Evolutionary conservation across 1,284 basidiomycete species (phyloP).

Genomic region (Veloboletus limbatus): DNA sequence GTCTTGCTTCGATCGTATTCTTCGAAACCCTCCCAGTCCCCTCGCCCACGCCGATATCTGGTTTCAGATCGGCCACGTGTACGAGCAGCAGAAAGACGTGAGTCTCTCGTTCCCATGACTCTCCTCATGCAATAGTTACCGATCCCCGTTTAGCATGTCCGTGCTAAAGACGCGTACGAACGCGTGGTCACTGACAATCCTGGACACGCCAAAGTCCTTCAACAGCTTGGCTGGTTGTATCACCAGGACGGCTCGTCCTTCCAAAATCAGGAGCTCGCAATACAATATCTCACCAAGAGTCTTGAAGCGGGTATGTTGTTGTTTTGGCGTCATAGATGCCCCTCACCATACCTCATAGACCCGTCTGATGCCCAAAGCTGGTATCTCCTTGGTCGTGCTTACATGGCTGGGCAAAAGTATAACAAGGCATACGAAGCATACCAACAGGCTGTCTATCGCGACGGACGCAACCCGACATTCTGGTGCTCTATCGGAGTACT

Average conservation of each 20-base stretch:
- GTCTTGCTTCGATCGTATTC: constrained; percentile 93
- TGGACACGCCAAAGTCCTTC: constrained; percentile 93
- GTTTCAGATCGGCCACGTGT: constrained; percentile 99
- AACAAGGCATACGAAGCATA: constrained; percentile 99
- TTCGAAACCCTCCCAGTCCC: constrained; percentile 92
- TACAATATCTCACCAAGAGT: constrained; percentile 91
- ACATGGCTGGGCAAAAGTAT: constrained; percentile 99
- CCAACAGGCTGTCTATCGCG: constrained; percentile 98
- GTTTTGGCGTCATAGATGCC: neutral
- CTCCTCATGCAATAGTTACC: constrained; percentile 1
- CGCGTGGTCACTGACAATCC: constrained; percentile 94
- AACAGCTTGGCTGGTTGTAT: constrained; percentile 97
- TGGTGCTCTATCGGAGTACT: constrained; percentile 99
- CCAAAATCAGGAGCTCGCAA: constrained; percentile 93
- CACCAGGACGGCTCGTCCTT: constrained; percentile 93
- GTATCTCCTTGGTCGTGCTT: constrained; percentile 97
- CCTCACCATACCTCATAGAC: constrained; percentile 47
- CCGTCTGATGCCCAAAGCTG: constrained; percentile 96
- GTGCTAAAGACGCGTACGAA: constrained; percentile 95
- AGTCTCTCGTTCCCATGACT: constrained; percentile 28
- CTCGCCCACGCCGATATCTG: constrained; percentile 97
- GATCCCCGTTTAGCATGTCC: constrained; percentile 60
- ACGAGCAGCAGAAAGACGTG: constrained; percentile 95
- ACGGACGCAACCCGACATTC: constrained; percentile 97
- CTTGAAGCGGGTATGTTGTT: constrained; percentile 78